phyloP scores from a whole-genome alignment of 148 eudicot species.

The Heliamphora exappendiculata region DNA sequence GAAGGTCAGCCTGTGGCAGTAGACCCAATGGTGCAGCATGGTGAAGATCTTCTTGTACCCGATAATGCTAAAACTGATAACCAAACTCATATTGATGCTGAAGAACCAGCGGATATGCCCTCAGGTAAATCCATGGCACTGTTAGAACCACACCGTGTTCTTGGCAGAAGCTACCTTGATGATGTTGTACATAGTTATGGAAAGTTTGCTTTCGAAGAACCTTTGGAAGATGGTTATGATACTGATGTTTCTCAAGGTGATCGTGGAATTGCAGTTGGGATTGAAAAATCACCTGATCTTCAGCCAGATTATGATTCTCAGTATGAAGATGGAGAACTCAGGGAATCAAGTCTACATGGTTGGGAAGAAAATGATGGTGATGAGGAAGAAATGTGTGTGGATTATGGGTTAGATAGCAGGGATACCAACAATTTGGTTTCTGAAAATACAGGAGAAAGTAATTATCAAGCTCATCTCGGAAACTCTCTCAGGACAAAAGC shows the following conservation, averaged over 20 bases:
- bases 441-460: constrained; percentile 11
- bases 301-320: constrained; percentile 36
- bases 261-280: constrained; percentile 8
- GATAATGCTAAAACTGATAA: neutral
- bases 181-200: constrained; percentile 3
- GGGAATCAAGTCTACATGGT: constrained; percentile 27
- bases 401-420: constrained; percentile 15
- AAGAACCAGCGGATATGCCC: neutral
- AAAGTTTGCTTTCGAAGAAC: constrained; percentile 3
- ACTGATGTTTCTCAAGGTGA: constrained; percentile 11
- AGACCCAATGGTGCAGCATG: neutral
- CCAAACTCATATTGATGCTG: neutral
- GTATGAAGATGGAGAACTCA: constrained; percentile 48
- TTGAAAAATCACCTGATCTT: constrained; percentile 13
- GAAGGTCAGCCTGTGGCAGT: neutral
- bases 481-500: neutral
- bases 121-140: neutral
- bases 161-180: neutral
- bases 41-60: neutral
- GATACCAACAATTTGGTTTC: constrained; percentile 12
- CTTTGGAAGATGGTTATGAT: constrained; percentile 3
- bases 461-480: neutral
- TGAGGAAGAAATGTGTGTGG: constrained; percentile 24
- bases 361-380: constrained; percentile 28
- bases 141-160: neutral